Percentiles rank a stretch among this genome's conserved stretches.
Conservation (phyloP, 2,329 filamentous ascomycete genomes). For the Alternaria rosae region DNA sequence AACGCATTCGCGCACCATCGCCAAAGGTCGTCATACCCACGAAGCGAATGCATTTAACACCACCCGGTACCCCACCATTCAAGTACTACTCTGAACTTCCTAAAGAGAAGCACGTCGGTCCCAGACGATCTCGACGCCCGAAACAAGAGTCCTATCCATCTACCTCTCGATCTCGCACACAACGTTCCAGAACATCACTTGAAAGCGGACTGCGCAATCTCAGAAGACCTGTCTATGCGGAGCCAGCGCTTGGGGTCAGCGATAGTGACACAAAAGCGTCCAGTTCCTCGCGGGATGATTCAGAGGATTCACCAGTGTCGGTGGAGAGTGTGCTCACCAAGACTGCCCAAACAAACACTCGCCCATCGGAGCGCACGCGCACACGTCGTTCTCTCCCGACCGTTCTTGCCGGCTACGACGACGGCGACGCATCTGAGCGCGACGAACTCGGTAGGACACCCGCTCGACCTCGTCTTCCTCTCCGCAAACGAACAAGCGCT, state of each 20-base stretch:
- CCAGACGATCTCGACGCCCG: slow-evolving; percentile 7
- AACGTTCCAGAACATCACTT: slow-evolving; percentile 21
- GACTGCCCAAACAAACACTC: neutral
- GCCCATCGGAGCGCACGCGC: neutral
- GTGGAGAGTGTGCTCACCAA: neutral
- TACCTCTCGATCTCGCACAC: slow-evolving; percentile 8
- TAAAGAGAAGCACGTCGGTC: slow-evolving; percentile 17
- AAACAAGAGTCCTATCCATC: slow-evolving; percentile 12
- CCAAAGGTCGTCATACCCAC: slow-evolving; percentile 38
- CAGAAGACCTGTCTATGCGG: slow-evolving; percentile 22
- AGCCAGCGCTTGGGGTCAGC: slow-evolving; percentile 6
- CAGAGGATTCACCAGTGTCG: neutral
- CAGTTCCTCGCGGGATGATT: neutral
- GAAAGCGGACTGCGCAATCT: slow-evolving; percentile 27
- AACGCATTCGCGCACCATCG: slow-evolving; percentile 34
- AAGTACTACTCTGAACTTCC: slow-evolving; percentile 28
- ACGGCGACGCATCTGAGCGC: slow-evolving; percentile 3
- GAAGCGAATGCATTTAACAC: slow-evolving; percentile 29
- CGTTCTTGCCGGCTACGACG: neutral
- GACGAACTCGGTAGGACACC: slow-evolving; percentile 28
- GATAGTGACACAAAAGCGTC: neutral
- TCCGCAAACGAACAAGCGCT: neutral
- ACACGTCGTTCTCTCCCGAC: neutral
- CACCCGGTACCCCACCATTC: slow-evolving; percentile 19
- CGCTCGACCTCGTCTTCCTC: neutral